A percentile compares a stretch with the other conserved stretches of the same genome.
phyloP scores from a whole-genome alignment of 768 basidiomycete species.

The Leucocoprinus leucothites region DNA sequence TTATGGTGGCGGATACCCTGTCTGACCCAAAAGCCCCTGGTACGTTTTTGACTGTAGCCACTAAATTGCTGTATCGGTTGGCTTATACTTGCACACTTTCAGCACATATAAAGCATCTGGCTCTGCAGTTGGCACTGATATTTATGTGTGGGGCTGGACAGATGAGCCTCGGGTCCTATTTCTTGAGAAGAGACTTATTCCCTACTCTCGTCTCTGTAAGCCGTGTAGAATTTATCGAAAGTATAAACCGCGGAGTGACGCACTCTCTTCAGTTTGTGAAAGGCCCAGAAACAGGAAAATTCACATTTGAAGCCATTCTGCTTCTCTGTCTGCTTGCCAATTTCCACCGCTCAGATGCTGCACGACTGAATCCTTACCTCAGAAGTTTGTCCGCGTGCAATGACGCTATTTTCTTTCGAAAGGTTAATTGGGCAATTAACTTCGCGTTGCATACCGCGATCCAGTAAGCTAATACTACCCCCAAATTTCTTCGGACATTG shows the following conservation, averaged over 20 bases:
- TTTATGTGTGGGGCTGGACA: slow-evolving; percentile 60
- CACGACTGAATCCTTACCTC: slow-evolving; percentile 65
- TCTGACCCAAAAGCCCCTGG: slow-evolving; percentile 44
- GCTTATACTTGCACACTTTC: slow-evolving; percentile 5
- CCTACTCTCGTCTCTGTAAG: slow-evolving; percentile 48
- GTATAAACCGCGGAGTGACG: no score
- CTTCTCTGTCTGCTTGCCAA: slow-evolving; percentile 64
- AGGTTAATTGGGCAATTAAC: slow-evolving; percentile 54
- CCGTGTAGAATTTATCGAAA: not conserved
- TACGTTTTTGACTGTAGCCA: slow-evolving; percentile 19
- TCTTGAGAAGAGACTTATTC: slow-evolving; percentile 60
- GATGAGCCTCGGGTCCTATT: slow-evolving; percentile 70
- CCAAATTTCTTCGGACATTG: not conserved
- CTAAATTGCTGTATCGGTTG: not conserved
- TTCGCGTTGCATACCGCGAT: slow-evolving; percentile 48
- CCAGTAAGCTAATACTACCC: slow-evolving; percentile 35
- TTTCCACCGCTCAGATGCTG: slow-evolving; percentile 71
- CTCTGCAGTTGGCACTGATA: slow-evolving; percentile 53
- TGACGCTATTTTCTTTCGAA: slow-evolving; percentile 52
- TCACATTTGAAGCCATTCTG: slow-evolving; percentile 56
- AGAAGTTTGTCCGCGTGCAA: slow-evolving; percentile 43
- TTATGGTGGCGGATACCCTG: slow-evolving; percentile 43
- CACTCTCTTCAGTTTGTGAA: slow-evolving; percentile 45
- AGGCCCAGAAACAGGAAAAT: slow-evolving; percentile 49
- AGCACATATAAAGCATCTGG: slow-evolving; percentile 51